phyloP scores from a whole-genome alignment of 2,329 filamentous ascomycete species.

The Rugonectria rugulosa region DNA sequence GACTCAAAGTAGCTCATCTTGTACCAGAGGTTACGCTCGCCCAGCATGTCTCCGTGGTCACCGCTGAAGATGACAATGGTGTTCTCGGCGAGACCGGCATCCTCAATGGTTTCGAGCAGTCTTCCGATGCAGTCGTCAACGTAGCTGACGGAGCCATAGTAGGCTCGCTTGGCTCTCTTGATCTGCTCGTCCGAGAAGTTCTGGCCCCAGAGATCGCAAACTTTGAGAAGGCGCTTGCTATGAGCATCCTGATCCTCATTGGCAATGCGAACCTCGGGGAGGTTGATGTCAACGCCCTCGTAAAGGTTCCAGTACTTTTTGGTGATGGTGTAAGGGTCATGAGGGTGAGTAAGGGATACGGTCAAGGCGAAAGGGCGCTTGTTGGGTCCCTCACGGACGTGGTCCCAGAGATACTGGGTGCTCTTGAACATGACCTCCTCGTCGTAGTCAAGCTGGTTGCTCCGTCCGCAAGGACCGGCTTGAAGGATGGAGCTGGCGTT shows the following conservation, averaged over 20 bases:
- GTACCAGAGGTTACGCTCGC: constrained; percentile 92
- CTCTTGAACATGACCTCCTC: constrained; percentile 95
- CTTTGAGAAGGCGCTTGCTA: constrained; percentile 84
- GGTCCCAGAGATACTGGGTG: constrained; percentile 88
- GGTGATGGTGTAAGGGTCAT: constrained; percentile 94
- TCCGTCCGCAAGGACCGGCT: constrained; percentile 85
- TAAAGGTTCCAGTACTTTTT: constrained; percentile 94
- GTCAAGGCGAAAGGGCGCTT: constrained; percentile 86
- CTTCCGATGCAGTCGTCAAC: constrained; percentile 92
- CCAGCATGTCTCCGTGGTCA: constrained; percentile 95
- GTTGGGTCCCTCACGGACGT: constrained; percentile 79
- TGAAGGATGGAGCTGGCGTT: constrained; percentile 94
- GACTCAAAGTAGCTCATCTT: constrained; percentile 98
- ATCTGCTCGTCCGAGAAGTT: constrained; percentile 86
- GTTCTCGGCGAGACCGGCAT: constrained; percentile 81
- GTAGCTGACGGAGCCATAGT: constrained; percentile 93
- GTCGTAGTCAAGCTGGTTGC: constrained; percentile 95
- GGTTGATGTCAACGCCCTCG: constrained; percentile 84
- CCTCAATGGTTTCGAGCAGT: constrained; percentile 77
- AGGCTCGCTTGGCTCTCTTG: constrained; percentile 83
- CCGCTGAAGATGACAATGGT: constrained; percentile 93
- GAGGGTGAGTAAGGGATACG: constrained; percentile 91
- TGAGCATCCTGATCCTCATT: constrained; percentile 86
- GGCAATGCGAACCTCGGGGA: constrained; percentile 80
- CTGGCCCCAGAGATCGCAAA: constrained; percentile 86